Evolutionary conservation across 192 early-diverging fungal genomes (phyloP).

Genomic region (Dissophora ornata): DNA sequence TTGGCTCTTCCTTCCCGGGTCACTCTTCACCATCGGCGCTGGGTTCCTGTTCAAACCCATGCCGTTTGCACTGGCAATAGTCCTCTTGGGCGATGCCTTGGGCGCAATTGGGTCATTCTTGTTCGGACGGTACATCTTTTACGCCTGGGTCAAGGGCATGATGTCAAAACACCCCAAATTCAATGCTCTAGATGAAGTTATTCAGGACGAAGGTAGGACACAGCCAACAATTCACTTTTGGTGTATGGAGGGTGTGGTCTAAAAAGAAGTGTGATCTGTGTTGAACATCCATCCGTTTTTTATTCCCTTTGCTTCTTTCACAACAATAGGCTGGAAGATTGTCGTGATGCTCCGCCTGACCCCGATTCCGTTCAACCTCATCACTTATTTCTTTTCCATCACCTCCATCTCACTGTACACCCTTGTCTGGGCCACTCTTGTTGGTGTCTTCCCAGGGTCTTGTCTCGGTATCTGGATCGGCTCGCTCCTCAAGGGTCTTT

Average conservation of each 20-base stretch:
- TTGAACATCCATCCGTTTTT: too few relatives aligned
- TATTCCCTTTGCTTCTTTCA: background rate
- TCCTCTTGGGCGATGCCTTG: slow-evolving; percentile 52
- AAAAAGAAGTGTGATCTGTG: too few relatives aligned
- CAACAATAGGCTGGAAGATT: slow-evolving; percentile 60
- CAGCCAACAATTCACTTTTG: too few relatives aligned
- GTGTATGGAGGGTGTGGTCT: too few relatives aligned
- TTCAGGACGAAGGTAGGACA: slow-evolving; percentile 58
- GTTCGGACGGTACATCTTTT: slow-evolving; percentile 58
- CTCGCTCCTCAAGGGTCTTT: slow-evolving; percentile 54
- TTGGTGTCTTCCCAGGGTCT: slow-evolving; percentile 57
- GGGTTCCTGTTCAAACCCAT: slow-evolving; percentile 59
- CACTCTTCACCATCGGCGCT: slow-evolving; percentile 55
- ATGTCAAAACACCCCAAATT: slow-evolving; percentile 53
- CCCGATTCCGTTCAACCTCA: slow-evolving; percentile 58
- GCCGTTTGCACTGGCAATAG: slow-evolving; percentile 50
- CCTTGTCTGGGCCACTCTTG: slow-evolving; percentile 48
- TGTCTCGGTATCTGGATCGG: slow-evolving; percentile 62
- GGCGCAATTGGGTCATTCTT: slow-evolving; percentile 55
- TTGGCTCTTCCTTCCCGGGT: slow-evolving; percentile 44
- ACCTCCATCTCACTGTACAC: slow-evolving; percentile 52
- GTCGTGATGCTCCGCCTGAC: slow-evolving; percentile 59
- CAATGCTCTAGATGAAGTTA: slow-evolving; percentile 52
- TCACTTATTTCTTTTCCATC: slow-evolving; percentile 60
- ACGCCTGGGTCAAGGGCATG: slow-evolving; percentile 56